Base-by-base conservation (phyloP, 495 filamentous ascomycete genomes). In the Baudoinia panamericana region DNA sequence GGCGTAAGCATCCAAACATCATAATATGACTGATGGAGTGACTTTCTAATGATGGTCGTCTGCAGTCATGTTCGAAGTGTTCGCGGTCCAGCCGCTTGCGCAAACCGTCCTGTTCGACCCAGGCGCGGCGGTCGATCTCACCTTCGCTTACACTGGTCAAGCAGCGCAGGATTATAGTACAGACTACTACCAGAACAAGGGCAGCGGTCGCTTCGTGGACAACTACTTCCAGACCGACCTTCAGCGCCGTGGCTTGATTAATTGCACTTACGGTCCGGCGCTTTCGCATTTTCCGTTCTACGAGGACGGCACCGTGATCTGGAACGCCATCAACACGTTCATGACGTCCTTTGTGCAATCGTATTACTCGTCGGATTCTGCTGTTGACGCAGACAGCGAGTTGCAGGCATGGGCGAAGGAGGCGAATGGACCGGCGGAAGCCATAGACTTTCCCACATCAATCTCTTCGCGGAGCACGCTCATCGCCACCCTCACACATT, bases 221-320 rank as follows among this genome's bases (percentile, higher is more conserved):
- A 58, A 59, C 43, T 64, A 64, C 43, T 55, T 62, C 43, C 18
- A 51, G n/a, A 49, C 30, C 2, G 46, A 57, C 27, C 43, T 64
- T 4, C 44, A 43, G 21, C 31, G 11, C 21, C 53, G 59, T 12
- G 60, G 60, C 13, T 41, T 64, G 4, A 45, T 62, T 19, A 46
- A 63, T 33, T 45, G 33, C 32, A 29, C 28, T 24, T 44, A 43
- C 27, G 60, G 58, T 5, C 55, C 58, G 5, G 15, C 39, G 16
- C 37, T 63, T 9, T 55, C 55, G 32, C 13, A 39, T 28, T 60
- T 62, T 34, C 62, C 59, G 6, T 64, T 60, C 46, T 55, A 50
- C 30, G 54, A 65, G 19, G 60, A 65, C 40, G 60, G 46, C n/a
- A 40, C 35, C 11, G 42, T 37, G 6, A 53, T 62, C 28, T 15